These are phyloP conservation scores for Cucumis hystrix DNA, from an alignment of 306 rosid genomes.

Conservation along the genomic window DNA sequence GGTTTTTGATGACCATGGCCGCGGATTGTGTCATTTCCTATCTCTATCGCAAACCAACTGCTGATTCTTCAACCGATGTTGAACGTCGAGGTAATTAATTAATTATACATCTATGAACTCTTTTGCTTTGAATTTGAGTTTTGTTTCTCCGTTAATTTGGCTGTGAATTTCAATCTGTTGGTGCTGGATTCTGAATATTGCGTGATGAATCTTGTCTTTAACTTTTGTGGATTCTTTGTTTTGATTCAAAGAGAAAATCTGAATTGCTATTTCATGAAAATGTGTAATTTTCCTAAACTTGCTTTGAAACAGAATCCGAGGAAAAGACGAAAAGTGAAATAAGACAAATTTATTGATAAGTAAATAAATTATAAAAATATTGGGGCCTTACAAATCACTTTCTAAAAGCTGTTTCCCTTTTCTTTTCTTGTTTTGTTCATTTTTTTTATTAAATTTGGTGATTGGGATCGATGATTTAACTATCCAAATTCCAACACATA, in stretches of 20 bases:
- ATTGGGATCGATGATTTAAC: not conserved
- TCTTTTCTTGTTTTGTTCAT: no score
- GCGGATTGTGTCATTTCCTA: conserved; percentile 43
- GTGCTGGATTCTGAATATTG: not conserved
- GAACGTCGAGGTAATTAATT: conserved; percentile 29
- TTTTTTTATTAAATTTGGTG: not conserved
- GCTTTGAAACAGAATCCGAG: not conserved
- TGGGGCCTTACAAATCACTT: not conserved
- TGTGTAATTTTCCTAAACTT: not conserved
- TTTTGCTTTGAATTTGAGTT: not conserved
- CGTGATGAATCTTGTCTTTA: not conserved
- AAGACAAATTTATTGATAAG: not conserved
- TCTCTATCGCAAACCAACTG: conserved; percentile 17
- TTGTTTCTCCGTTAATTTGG: not conserved
- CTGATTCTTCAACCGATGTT: not conserved
- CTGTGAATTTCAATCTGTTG: not conserved
- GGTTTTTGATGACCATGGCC: conserved; percentile 52
- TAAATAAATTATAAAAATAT: not conserved
- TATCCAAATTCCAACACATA: not conserved
- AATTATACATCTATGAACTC: not conserved
- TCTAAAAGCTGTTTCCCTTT: not conserved
- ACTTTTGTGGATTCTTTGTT: not conserved
- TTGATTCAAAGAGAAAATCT: not conserved
- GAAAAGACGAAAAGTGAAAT: not conserved
- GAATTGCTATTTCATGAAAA: not conserved